A percentile compares a stretch with the other conserved stretches of the same genome.
These are phyloP conservation scores for Phytophthora tubulina DNA, from an alignment of 352 stramenopile genomes.

Conservation along the genomic window DNA sequence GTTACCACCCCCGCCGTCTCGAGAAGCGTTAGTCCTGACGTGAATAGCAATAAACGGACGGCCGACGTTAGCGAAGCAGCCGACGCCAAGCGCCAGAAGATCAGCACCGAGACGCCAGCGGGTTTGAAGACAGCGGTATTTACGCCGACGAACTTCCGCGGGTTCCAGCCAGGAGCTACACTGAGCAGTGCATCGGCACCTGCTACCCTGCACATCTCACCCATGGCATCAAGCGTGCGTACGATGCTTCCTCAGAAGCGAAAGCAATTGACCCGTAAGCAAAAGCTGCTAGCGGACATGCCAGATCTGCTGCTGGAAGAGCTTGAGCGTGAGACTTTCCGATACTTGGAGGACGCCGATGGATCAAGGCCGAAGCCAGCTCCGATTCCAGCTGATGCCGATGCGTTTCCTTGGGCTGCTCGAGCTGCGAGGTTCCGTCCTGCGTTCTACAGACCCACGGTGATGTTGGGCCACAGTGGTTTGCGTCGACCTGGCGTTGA, in stretches of 20 bases:
- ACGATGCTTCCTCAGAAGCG: slow-evolving; percentile 35
- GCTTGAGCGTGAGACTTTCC: slow-evolving; percentile 45
- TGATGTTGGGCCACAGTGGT: slow-evolving; percentile 59
- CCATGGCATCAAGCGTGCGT: slow-evolving; percentile 30
- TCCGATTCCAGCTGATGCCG: slow-evolving; percentile 28
- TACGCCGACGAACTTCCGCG: slow-evolving; percentile 25
- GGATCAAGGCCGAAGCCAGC: slow-evolving; percentile 7
- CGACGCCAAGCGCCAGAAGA: slow-evolving; percentile 37
- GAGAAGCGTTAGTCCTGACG: slow-evolving; percentile 7
- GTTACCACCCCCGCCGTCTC: neutral
- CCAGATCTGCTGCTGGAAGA: slow-evolving; percentile 43
- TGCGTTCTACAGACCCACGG: slow-evolving; percentile 58
- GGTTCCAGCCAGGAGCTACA: slow-evolving; percentile 10
- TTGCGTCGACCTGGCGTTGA: slow-evolving; percentile 48
- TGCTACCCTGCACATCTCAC: slow-evolving; percentile 41
- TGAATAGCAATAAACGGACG: slow-evolving; percentile 36
- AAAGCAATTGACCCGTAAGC: slow-evolving; percentile 48
- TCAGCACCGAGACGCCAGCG: slow-evolving; percentile 7
- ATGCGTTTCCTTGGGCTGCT: slow-evolving; percentile 46
- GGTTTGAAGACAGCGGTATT: slow-evolving; percentile 7
- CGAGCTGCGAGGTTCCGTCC: slow-evolving; percentile 41
- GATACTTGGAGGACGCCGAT: slow-evolving; percentile 36
- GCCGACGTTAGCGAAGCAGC: slow-evolving; percentile 9
- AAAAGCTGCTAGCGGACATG: slow-evolving; percentile 50
- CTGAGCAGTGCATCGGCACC: slow-evolving; percentile 23